Evolutionary conservation across 2,329 filamentous ascomycete species (phyloP).

Genomic region (Colletotrichum tabaci): DNA sequence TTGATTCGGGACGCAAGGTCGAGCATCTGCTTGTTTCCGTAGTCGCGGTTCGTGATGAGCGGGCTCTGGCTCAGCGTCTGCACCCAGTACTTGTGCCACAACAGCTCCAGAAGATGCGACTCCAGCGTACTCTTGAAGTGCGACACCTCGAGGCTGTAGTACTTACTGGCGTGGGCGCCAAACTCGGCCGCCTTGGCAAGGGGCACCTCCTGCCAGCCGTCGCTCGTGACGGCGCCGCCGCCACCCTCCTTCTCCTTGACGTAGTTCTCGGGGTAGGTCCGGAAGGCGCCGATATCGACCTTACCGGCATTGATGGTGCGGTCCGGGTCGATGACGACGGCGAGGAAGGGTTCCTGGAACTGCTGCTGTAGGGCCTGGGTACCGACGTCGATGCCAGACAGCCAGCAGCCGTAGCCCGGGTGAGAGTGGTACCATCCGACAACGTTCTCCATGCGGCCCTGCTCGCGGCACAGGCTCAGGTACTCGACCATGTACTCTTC

Average conservation of each 20-base stretch:
- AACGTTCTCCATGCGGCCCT: slow-evolving; percentile 86
- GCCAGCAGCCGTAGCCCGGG: slow-evolving; percentile 98
- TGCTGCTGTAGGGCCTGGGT: slow-evolving; percentile 90
- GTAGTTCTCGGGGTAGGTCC: slow-evolving; percentile 87
- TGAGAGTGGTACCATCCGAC: slow-evolving; percentile 99
- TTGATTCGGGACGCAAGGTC: slow-evolving; percentile 88
- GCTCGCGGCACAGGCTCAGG: slow-evolving; percentile 81
- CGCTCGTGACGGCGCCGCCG: slow-evolving; percentile 56
- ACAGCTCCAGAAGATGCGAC: slow-evolving; percentile 84
- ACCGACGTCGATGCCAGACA: slow-evolving; percentile 93
- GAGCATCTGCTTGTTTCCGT: slow-evolving; percentile 90
- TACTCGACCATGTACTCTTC: slow-evolving; percentile 98
- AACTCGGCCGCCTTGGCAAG: slow-evolving; percentile 97
- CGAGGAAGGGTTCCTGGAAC: slow-evolving; percentile 91
- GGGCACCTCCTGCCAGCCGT: slow-evolving; percentile 84
- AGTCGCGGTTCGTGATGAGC: slow-evolving; percentile 92
- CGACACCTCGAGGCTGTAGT: slow-evolving; percentile 92
- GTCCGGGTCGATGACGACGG: slow-evolving; percentile 94
- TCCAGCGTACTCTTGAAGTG: slow-evolving; percentile 97
- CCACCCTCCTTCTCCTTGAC: slow-evolving; percentile 59
- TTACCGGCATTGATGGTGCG: slow-evolving; percentile 95
- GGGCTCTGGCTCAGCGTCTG: slow-evolving; percentile 94
- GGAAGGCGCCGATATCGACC: slow-evolving; percentile 97
- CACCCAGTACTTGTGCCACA: slow-evolving; percentile 99
- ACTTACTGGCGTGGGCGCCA: slow-evolving; percentile 89